A percentile compares a stretch with the other conserved stretches of the same genome.
These are phyloP conservation scores for Russula dissimulans DNA, from an alignment of 768 basidiomycete genomes.

Conservation along the genomic window DNA sequence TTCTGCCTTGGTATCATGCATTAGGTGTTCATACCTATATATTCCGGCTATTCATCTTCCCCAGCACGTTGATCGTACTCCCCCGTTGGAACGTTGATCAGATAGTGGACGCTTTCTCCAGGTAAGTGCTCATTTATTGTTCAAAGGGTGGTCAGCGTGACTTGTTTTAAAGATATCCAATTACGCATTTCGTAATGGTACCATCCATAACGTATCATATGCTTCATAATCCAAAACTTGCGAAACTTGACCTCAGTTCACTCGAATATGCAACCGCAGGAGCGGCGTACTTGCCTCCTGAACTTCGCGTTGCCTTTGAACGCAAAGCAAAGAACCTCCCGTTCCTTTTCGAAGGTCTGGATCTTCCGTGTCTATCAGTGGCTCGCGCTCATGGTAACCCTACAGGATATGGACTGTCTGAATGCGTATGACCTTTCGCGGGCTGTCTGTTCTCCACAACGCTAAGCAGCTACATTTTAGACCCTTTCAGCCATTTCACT, in stretches of 20 bases:
- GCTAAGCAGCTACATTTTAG: slow-evolving; percentile 6
- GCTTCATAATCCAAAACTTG: slow-evolving; percentile 1
- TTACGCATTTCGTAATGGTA: slow-evolving; percentile 7
- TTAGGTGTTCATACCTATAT: slow-evolving; percentile 49
- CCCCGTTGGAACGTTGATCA: slow-evolving; percentile 49
- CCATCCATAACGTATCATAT: slow-evolving; percentile 12
- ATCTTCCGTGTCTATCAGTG: neutral
- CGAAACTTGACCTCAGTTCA: slow-evolving; percentile 2
- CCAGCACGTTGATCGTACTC: slow-evolving; percentile 44
- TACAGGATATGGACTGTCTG: slow-evolving; percentile 13
- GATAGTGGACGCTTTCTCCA: slow-evolving; percentile 45
- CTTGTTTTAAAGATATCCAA: neutral
- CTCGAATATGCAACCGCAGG: neutral
- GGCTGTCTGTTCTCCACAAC: neutral
- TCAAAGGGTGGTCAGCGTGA: neutral
- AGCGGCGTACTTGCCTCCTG: slow-evolving; percentile 2
- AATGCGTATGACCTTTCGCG: slow-evolving; percentile 5
- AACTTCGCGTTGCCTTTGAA: slow-evolving; percentile 1
- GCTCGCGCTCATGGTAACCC: neutral
- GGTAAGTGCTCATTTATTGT: slow-evolving; percentile 30
- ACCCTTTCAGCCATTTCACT: slow-evolving; percentile 1
- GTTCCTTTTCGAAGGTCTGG: neutral
- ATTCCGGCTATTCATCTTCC: slow-evolving; percentile 40
- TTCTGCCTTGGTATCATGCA: slow-evolving; percentile 60
- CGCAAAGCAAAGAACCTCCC: neutral